Evolutionary conservation across 1,284 basidiomycete species (phyloP), one percentile per base, ranked within the genome.

Genomic region (Coniferiporia weirii): DNA sequence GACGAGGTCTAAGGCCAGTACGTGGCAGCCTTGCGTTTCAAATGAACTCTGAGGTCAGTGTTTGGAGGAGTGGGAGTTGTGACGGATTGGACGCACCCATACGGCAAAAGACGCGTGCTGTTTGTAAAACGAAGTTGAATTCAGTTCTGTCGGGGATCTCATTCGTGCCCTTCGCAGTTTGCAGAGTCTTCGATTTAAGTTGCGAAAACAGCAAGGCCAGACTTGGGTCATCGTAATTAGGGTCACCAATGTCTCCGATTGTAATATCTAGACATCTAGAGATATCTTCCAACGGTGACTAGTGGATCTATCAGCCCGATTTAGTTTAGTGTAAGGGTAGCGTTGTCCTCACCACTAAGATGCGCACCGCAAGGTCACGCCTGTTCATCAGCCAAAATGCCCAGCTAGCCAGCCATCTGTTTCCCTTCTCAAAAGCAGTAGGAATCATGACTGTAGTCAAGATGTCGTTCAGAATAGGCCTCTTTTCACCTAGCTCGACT

Each of bases 351-450:
- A 93, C 92, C 63, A 95, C 73, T 17, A 96, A 77, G 50, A 93
- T 85, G 49, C 89, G 82, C 17, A 97, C 91, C 1, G 94, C 87
- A 12, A 97, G 70, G 72, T 98, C 95, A 52, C 91, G 79, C 36
- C 92, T 79, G 64, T 87, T 85, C 32, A 98, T 76, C 63, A 93
- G 76, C 93, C 95, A 97, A 71, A 98, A 95, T 3, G 91, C 92
- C 96, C 95, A 99, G 62, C 89, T 93, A n/a, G 85, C 91, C n/a
- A 98, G 76, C 89, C 92, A 98, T 38, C 96, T 81, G 71, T 98
- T 94, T 0, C 94, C 95, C 17, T 87, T 81, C 55, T 79, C 77
- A 69, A 98, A 92, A 0, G 95, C 95, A 19, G 82, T 78, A 0
- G 95, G 95, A 1, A 99, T 72, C 1, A 98, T 86, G 0, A 81